Base-by-base conservation (phyloP, 176 grass and related monocot genomes). In the Rhipidocladum racemiflorum region DNA sequence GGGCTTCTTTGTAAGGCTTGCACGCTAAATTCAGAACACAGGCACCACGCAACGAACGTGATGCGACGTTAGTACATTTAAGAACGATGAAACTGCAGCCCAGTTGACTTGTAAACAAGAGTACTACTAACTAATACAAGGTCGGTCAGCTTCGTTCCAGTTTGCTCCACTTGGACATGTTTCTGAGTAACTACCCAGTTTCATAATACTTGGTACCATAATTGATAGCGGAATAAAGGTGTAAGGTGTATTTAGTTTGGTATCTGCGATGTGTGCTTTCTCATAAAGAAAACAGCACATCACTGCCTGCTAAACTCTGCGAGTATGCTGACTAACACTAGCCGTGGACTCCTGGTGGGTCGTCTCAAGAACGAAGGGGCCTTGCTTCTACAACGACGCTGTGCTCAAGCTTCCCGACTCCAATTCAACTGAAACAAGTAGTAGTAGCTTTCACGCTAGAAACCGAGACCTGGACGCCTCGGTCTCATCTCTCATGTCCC, bases 361-460 rank as follows among this genome's bases (percentile, higher is more conserved):
- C 30, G 42, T 2, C 17, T 39, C 62, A 24, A 27, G 29, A 45
- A 34, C 24, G 38, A 49, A 35, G 21, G 29, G 28, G 20, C 55
- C 29, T 50, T 17, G 49, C 20, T 68, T 84, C 21, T 9, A 72
- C 40, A 39, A n/a, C 43, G 62, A 9, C 20, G 30, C 4, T 38
- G 30, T 54, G 40, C 16, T 40, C 32, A n/a, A n/a, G n/a, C n/a
- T n/a, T n/a, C 82, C 20, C 17, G 70, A 21, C 16, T 60, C 25
- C 72, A 10, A 40, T 32, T 57, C 49, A 84, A 42, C 46, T 46
- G 20, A 11, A 59, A 36, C 63, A 36, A 59, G 14, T 27, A 70
- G 65, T 15, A 11, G 54, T 61, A 38, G 74, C 65, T 78, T 70
- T 85, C 65, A 85, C 40, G 74, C 65, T 12, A 70, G 74, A 71